Base-by-base conservation (phyloP, 495 filamentous ascomycete genomes). In the Penicillium pulvis region DNA sequence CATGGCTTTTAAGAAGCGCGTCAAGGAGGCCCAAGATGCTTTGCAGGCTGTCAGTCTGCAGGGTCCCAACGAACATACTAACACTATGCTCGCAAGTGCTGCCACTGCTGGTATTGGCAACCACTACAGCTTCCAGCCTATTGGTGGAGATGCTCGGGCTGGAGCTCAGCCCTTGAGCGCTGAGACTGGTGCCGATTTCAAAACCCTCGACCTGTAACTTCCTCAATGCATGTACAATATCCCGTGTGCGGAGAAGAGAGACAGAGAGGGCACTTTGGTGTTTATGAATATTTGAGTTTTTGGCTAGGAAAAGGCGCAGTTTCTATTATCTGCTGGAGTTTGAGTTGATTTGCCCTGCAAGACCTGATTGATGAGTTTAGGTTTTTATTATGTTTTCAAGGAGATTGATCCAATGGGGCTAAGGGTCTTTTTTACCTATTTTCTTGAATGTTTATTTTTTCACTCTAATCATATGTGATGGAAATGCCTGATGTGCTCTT, bases 1-100 rank as follows among this genome's bases (percentile, higher is more conserved):
- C 11, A 79, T 98, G 49, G 81, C 88, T 3, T 95, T 97, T 75
- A 91, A 94, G 82, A 89, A 90, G 75, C 81, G 92, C 55, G 89
- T 97, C 14, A 80, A 85, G 60, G 87, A 92, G 61, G 87, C 90
- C 0, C 89, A 97, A 74, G 91, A 92, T 48, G 82, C 80, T n/a
- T 75, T 96, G 53, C 82, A 82, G 63, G 74, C 82, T 46, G 84
- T 86, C 10, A 84, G 80, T 41, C 70, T 79, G 5, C 78, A 79
- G 30, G 87, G 87, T 26, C 68, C 75, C 24, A 72, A 68, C 30
- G 75, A 90, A 57, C 86, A 83, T 6, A 65, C 77, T n/a, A 80
- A 78, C 60, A 71, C 82, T 65, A 81, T 79, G 58, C 75, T 84
- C 41, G 73, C 79, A 9, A 68, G 76, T 31, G 76, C 72, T 43